Conservation (phyloP, 352 stramenopile species). For the Globisporangium okanoganense region DNA sequence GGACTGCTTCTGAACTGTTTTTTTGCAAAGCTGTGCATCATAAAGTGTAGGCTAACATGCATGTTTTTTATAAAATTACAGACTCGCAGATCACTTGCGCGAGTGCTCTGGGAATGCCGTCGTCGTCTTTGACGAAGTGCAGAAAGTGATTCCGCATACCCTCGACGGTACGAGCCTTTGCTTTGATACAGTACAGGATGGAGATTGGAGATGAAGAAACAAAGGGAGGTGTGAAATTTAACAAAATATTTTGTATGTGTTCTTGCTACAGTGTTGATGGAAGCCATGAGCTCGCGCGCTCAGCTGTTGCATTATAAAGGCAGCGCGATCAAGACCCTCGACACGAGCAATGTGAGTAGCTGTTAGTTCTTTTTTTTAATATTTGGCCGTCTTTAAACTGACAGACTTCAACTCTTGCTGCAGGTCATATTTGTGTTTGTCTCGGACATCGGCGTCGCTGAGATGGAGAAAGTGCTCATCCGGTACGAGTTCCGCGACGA, state of each 20-base stretch:
- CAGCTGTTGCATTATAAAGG: conserved; percentile 79
- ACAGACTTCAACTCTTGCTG: conserved; percentile 6
- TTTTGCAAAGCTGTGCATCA: too few relatives aligned
- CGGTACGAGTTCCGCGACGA: conserved; percentile 70
- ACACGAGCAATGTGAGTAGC: conserved; percentile 61
- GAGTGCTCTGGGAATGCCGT: conserved; percentile 84
- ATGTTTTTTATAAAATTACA: conserved; percentile 15
- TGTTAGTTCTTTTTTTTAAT: background rate
- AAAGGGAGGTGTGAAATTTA: too few relatives aligned
- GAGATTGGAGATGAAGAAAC: background rate
- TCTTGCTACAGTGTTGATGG: conserved; percentile 65
- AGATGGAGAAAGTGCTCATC: conserved; percentile 85
- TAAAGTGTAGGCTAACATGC: background rate
- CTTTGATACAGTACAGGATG: background rate
- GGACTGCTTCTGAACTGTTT: too few relatives aligned
- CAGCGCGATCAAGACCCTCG: conserved; percentile 52
- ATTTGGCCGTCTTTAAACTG: background rate
- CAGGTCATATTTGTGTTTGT: conserved; percentile 88
- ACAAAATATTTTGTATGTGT: too few relatives aligned
- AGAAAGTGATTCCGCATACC: conserved; percentile 89
- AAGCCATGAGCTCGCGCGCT: conserved; percentile 62
- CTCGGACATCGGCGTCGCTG: conserved; percentile 81
- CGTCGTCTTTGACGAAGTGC: conserved; percentile 90
- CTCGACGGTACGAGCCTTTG: conserved; percentile 58
- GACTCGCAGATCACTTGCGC: conserved; percentile 75